Evolutionary conservation across 352 stramenopile species (phyloP).

Genomic region (Pythium aristosporum): DNA sequence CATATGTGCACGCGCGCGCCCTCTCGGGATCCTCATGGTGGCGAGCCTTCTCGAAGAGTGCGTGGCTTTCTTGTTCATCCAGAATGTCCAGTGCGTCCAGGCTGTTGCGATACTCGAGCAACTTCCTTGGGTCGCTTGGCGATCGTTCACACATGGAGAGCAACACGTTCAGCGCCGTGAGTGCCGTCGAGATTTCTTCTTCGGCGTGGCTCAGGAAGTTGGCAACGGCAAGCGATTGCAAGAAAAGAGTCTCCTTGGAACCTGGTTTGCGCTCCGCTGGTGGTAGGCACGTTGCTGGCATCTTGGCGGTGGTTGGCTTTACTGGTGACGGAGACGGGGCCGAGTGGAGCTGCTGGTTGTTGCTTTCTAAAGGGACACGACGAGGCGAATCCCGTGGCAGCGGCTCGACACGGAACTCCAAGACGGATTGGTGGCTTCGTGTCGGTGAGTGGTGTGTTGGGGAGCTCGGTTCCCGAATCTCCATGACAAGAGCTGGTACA

Average conservation of each 20-base stretch:
- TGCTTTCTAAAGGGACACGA: constrained; percentile 3
- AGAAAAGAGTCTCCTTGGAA: constrained; percentile 51
- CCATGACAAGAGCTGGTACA: constrained; percentile 17
- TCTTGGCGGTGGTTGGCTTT: background rate
- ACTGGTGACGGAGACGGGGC: background rate
- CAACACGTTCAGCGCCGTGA: constrained; percentile 76
- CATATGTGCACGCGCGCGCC: constrained; percentile 35
- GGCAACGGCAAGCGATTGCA: constrained; percentile 58
- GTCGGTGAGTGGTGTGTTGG: constrained; percentile 24
- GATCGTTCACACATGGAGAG: constrained; percentile 69
- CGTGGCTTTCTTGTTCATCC: constrained; percentile 57
- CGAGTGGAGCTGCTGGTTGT: constrained; percentile 5
- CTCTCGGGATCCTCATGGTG: constrained; percentile 33
- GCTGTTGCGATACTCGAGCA: constrained; percentile 60
- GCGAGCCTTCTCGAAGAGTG: constrained; percentile 42
- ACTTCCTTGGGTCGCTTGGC: constrained; percentile 48
- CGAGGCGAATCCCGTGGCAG: constrained; percentile 27
- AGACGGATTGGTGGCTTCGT: constrained; percentile 21
- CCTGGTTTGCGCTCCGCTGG: constrained; percentile 13
- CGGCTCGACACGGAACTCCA: constrained; percentile 50
- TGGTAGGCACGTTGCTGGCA: background rate
- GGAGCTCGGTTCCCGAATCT: constrained; percentile 13
- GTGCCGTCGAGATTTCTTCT: constrained; percentile 73
- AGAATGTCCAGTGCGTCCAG: constrained; percentile 70
- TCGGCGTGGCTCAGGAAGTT: constrained; percentile 74